Conservation (phyloP, 306 rosid species). For the Lithocarpus polystachyus region DNA sequence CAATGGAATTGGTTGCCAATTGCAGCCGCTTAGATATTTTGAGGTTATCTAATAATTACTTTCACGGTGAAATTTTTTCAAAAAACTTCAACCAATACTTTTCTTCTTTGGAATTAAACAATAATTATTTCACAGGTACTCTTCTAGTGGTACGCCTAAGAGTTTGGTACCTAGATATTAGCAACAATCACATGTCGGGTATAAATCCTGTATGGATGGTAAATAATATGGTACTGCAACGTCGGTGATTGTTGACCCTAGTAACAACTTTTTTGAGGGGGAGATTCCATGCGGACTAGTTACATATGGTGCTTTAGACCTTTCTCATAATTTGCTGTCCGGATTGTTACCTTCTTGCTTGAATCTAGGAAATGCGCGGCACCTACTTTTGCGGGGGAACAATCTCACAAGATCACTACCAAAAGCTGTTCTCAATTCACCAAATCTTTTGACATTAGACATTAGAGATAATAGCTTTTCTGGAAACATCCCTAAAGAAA, state of each 20-base stretch:
- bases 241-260: background rate
- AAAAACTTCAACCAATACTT: background rate
- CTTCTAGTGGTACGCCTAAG: background rate
- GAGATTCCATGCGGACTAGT: constrained; percentile 11
- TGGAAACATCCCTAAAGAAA: constrained; percentile 18
- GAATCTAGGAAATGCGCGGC: background rate
- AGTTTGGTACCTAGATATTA: background rate
- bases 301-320: background rate
- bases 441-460: background rate
- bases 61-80: background rate
- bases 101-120: background rate
- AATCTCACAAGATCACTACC: constrained; percentile 8
- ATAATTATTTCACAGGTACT: constrained; percentile 10
- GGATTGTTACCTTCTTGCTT: background rate
- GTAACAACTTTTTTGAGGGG: constrained; percentile 6
- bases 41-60: background rate
- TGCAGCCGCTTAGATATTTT: background rate
- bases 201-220: constrained; percentile 12
- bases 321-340: constrained; percentile 14
- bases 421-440: background rate
- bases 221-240: accelerated
- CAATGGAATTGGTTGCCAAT: background rate
- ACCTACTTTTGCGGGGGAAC: constrained; percentile 14
- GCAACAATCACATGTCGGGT: constrained; percentile 20
- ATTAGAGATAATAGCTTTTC: constrained; percentile 10